phyloP scores from a whole-genome alignment of 768 basidiomycete species.

The Dacryopinax primogenitus region DNA sequence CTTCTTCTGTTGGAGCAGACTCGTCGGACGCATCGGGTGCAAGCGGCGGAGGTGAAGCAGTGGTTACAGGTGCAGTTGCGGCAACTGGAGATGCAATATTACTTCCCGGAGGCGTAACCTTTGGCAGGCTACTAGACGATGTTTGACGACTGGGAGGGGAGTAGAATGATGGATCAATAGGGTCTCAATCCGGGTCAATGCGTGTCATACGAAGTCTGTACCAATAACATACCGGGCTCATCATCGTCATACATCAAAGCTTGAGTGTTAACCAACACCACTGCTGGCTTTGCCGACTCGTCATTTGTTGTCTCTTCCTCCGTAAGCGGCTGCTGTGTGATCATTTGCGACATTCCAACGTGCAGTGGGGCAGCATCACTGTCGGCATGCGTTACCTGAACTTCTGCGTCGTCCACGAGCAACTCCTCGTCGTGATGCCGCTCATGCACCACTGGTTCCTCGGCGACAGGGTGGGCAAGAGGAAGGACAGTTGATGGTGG shows the following conservation, averaged over 20 bases:
- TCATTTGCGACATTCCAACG: neutral
- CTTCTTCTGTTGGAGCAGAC: constrained; percentile 11
- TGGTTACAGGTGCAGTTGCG: neutral
- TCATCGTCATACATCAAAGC: neutral
- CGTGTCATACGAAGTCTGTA: neutral
- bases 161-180: constrained; percentile 17
- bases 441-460: neutral
- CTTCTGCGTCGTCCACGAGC: neutral
- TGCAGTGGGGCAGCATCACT: neutral
- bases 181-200: constrained; percentile 11
- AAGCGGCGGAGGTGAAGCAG: neutral
- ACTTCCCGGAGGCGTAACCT: neutral
- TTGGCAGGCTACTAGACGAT: neutral
- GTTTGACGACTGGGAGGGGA: constrained; percentile 13
- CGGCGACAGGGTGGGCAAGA: constrained; percentile 20
- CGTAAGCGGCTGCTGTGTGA: neutral
- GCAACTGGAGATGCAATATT: neutral
- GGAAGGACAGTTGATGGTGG: constrained; percentile 21
- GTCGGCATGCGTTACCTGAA: neutral
- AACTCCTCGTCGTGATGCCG: neutral
- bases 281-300: neutral
- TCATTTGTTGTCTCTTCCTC: neutral
- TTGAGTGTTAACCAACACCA: neutral
- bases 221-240: neutral
- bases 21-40: neutral